Evolutionary conservation across 306 rosid species (phyloP).

Genomic region (Hippophae rhamnoides): DNA sequence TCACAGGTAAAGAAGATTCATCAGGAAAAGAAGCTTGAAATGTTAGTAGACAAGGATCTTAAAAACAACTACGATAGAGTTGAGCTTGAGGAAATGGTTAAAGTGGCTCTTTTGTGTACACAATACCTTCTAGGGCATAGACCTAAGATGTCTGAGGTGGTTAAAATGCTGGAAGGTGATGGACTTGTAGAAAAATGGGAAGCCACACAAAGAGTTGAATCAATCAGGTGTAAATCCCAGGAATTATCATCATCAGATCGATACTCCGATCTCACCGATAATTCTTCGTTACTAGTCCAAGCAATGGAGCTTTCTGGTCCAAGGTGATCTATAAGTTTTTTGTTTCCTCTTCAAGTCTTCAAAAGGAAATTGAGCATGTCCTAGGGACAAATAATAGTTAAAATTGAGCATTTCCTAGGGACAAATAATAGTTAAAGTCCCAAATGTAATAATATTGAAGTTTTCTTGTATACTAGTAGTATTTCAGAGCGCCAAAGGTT

Average conservation of each 20-base stretch:
- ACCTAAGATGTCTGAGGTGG: constrained; percentile 89
- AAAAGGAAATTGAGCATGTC: constrained; percentile 14
- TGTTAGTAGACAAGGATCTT: constrained; percentile 84
- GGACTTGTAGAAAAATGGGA: constrained; percentile 91
- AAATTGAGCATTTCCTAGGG: constrained; percentile 8
- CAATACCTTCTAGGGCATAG: constrained; percentile 75
- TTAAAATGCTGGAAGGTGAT: constrained; percentile 93
- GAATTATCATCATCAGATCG: constrained; percentile 67
- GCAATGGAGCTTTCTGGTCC: constrained; percentile 99
- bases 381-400: no score
- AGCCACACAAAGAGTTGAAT: constrained; percentile 64
- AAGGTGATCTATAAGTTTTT: constrained; percentile 34
- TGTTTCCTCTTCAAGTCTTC: constrained; percentile 8
- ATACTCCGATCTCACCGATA: constrained; percentile 86
- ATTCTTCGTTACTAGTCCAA: constrained; percentile 76
- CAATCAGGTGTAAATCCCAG: constrained; percentile 45
- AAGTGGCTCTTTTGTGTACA: constrained; percentile 85
- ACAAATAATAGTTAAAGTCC: no score
- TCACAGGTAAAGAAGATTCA: constrained; percentile 72
- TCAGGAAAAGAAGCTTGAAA: constrained; percentile 65
- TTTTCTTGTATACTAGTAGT: no score
- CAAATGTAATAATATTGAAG: no score
- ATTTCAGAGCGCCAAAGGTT: no score
- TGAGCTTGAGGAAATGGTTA: constrained; percentile 79
- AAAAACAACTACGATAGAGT: constrained; percentile 58